Conservation (phyloP, 192 early-diverging fungal genomes). For the Oehlia diaphana region DNA sequence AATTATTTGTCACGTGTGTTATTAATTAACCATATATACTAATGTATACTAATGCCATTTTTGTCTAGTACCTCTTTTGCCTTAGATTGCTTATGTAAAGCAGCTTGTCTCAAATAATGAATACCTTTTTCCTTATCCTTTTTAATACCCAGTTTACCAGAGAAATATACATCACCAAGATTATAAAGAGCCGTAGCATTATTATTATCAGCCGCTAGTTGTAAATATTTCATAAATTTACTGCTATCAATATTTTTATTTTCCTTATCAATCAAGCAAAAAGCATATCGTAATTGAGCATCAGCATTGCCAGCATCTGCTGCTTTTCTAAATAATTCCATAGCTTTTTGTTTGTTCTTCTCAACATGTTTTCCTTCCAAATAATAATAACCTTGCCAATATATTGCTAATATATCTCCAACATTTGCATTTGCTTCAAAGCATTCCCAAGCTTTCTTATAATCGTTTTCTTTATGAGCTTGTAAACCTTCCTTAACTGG, state of each 20-base stretch:
- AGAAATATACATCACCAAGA: neutral
- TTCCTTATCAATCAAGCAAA: neutral
- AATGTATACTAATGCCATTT: neutral
- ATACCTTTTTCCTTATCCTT: neutral
- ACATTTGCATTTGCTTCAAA: constrained; percentile 7
- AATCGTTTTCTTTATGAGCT: neutral
- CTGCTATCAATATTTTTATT: neutral
- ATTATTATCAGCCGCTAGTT: neutral
- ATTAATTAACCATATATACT: neutral
- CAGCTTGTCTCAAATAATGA: neutral
- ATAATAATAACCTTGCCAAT: constrained; percentile 18
- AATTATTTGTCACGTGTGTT: too few relatives aligned
- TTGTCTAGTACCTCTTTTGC: constrained; percentile 38
- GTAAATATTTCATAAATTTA: neutral
- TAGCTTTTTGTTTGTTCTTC: neutral
- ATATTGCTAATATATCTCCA: neutral
- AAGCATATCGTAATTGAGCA: constrained; percentile 24
- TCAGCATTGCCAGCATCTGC: constrained; percentile 22
- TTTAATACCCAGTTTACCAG: constrained; percentile 3
- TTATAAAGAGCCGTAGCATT: constrained; percentile 1
- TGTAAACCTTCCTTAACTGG: neutral
- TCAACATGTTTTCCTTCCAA: constrained; percentile 2
- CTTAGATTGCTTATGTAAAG: neutral
- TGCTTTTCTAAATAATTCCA: constrained; percentile 1
- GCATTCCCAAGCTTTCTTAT: constrained; percentile 17